A percentile compares a stretch with the other conserved stretches of the same genome.
Evolutionary conservation across 2,329 filamentous ascomycete genomes (phyloP).

Genomic region (Huntiella savannae): DNA sequence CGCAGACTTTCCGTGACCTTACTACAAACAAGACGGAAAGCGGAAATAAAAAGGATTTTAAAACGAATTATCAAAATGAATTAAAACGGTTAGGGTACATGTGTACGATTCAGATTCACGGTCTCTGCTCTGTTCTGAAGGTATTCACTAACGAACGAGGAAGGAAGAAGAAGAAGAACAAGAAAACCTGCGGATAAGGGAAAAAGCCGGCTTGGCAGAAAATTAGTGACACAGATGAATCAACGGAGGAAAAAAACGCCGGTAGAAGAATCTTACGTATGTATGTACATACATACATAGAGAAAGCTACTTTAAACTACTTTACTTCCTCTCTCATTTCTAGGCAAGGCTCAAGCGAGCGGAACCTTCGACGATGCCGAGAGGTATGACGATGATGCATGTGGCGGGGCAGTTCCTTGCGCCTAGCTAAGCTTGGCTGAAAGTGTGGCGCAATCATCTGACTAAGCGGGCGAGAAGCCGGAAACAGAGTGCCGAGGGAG

Average conservation of each 20-base stretch:
- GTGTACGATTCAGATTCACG: no score
- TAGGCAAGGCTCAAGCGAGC: no score
- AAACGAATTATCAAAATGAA: background rate
- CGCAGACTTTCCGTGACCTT: no score
- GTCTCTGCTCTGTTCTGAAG: no score
- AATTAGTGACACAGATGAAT: no score
- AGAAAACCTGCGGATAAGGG: background rate
- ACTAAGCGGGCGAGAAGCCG: background rate
- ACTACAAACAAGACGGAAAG: background rate
- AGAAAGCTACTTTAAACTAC: background rate
- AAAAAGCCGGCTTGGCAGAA: background rate
- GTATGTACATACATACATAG: no score
- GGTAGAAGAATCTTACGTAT: no score
- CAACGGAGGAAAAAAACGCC: no score
- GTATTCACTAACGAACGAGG: no score
- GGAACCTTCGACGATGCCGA: background rate
- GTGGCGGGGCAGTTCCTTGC: conserved; percentile 5
- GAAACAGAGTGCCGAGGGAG: background rate
- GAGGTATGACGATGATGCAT: conserved; percentile 9
- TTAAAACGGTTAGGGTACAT: no score
- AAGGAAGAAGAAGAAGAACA: no score
- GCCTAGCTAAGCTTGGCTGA: background rate
- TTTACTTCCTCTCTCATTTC: background rate
- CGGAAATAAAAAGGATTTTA: background rate
- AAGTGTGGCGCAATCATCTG: conserved; percentile 1